A percentile compares a stretch with the other conserved stretches of the same genome.
Evolutionary conservation across 305 asterid genomes (phyloP).

Genomic region (Plantago lanceolata): DNA sequence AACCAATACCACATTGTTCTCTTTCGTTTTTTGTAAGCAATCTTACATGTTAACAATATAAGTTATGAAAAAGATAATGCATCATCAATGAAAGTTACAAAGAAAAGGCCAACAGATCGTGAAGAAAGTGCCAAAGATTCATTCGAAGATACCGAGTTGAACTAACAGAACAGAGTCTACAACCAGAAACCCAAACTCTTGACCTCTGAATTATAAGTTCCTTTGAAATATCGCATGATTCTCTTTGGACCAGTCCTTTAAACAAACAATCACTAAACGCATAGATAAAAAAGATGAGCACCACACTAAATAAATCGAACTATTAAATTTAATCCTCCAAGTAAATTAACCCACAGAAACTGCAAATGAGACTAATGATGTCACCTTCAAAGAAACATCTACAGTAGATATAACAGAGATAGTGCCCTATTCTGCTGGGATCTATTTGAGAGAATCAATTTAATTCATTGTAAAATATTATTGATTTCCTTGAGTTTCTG

Average conservation of each 20-base stretch:
- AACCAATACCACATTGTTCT: too few species aligned
- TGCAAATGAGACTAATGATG: not conserved
- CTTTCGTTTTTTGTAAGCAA: too few species aligned
- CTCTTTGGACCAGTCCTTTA: not conserved
- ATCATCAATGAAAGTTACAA: too few species aligned
- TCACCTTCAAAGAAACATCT: not conserved
- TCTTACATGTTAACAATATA: too few species aligned
- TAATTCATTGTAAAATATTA: not conserved
- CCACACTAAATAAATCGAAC: not conserved
- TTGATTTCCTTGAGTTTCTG: constrained; percentile 5
- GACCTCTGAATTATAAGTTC: not conserved
- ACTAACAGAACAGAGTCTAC: not conserved
- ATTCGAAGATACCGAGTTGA: not conserved
- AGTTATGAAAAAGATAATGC: too few species aligned
- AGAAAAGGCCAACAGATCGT: too few species aligned
- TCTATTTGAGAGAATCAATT: not conserved
- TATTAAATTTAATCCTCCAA: not conserved
- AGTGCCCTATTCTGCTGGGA: not conserved
- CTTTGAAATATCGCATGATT: not conserved
- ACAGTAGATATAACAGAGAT: not conserved
- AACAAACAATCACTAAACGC: not conserved
- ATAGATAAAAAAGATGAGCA: too few species aligned
- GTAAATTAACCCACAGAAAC: not conserved
- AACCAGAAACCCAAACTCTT: not conserved
- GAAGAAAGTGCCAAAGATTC: not conserved